These are phyloP conservation scores for Trichoderma asperelloides DNA, from an alignment of 495 filamentous ascomycete genomes.

Conservation along the genomic window DNA sequence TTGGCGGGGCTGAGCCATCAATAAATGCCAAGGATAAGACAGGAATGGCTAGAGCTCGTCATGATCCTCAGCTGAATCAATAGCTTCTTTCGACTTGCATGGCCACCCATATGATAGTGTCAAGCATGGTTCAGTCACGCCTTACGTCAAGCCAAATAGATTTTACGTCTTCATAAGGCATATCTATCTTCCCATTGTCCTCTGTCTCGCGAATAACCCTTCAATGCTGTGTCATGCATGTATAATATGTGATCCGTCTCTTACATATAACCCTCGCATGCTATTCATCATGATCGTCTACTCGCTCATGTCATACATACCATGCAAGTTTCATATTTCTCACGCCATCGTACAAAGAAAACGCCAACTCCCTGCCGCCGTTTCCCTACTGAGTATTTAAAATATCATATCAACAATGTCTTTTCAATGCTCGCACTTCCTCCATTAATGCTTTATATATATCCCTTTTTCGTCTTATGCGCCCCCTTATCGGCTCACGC, in stretches of 20 bases:
- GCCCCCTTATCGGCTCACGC: conserved; percentile 1
- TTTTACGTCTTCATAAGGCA: background rate
- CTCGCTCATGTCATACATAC: conserved; percentile 1
- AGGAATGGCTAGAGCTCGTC: background rate
- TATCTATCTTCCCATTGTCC: background rate
- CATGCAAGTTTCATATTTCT: background rate
- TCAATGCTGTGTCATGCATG: background rate
- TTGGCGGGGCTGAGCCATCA: background rate
- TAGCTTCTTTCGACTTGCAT: background rate
- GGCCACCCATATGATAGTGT: background rate
- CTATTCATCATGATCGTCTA: background rate
- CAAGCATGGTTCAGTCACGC: background rate
- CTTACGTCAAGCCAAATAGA: no score
- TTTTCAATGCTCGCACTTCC: background rate
- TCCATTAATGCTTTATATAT: background rate
- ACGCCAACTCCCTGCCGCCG: conserved; percentile 2
- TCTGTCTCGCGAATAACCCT: background rate
- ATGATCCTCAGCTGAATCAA: background rate
- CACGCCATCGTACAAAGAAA: conserved; percentile 5
- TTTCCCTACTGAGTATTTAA: background rate
- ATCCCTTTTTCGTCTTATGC: background rate
- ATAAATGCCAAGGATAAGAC: background rate
- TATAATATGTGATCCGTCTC: background rate
- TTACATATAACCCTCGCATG: background rate
- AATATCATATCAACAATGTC: background rate